A percentile compares a stretch with the other conserved stretches of the same genome.
These are phyloP conservation scores for Salix exigua DNA, from an alignment of 345 rosid species.

Conservation along the genomic window DNA sequence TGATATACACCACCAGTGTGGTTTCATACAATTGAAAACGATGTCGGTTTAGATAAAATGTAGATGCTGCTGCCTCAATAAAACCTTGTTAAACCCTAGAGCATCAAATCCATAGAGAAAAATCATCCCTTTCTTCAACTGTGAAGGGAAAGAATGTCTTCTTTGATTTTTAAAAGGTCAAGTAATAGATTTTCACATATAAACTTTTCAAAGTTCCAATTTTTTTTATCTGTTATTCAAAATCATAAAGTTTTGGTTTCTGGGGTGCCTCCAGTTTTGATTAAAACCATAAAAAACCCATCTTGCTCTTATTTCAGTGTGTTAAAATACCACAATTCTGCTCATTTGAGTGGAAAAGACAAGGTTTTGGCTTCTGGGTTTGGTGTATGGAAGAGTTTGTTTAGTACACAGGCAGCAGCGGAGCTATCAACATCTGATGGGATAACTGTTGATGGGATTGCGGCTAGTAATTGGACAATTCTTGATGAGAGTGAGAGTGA, in stretches of 20 bases:
- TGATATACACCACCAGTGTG: background rate
- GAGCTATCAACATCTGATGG: slow-evolving; percentile 70
- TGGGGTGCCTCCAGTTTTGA: slow-evolving; percentile 30
- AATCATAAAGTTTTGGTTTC: slow-evolving; percentile 13
- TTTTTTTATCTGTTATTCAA: background rate
- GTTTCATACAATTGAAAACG: background rate
- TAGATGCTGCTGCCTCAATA: background rate
- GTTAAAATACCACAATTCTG: slow-evolving; percentile 11
- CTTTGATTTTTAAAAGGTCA: slow-evolving; percentile 15
- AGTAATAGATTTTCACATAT: background rate
- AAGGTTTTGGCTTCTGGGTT: slow-evolving; percentile 17
- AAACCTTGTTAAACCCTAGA: slow-evolving; percentile 10
- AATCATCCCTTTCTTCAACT: background rate
- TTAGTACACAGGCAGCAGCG: slow-evolving; percentile 46
- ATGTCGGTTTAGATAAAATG: background rate
- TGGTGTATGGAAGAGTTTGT: slow-evolving; percentile 21
- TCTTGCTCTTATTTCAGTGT: slow-evolving; percentile 1
- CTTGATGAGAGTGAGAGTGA: slow-evolving; percentile 73
- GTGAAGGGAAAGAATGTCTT: slow-evolving; percentile 13
- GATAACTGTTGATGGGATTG: slow-evolving; percentile 70
- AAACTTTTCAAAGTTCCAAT: background rate
- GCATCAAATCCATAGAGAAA: background rate
- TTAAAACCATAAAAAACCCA: slow-evolving; percentile 10
- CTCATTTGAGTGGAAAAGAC: slow-evolving; percentile 10
- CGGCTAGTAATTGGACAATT: slow-evolving; percentile 69